These are phyloP conservation scores for Cyphellophora attinorum DNA, from an alignment of 2,329 filamentous ascomycete species.

Conservation along the genomic window DNA sequence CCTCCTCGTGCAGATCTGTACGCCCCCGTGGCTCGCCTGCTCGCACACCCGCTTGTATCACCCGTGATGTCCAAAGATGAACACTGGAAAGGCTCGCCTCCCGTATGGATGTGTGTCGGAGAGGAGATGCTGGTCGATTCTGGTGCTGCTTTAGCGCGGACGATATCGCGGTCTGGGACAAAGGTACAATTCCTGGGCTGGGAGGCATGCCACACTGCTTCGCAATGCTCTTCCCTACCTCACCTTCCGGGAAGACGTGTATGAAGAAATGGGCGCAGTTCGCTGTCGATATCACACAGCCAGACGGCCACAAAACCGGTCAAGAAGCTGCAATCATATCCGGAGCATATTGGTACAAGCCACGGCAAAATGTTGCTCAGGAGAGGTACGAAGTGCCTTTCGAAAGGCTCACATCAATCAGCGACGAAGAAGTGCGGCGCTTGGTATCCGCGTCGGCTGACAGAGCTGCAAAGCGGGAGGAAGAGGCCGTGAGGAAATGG, in stretches of 20 bases:
- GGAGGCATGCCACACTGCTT: conserved; percentile 42
- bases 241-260: conserved; percentile 41
- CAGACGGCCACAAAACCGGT: background rate
- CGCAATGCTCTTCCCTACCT: conserved; percentile 44
- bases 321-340: too few relatives aligned
- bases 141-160: conserved; percentile 28
- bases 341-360: too few relatives aligned
- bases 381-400: background rate
- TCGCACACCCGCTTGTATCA: conserved; percentile 31
- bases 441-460: background rate
- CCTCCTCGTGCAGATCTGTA: conserved; percentile 35
- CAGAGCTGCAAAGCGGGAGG: background rate
- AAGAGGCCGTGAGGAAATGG: background rate
- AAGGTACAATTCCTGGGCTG: conserved; percentile 37
- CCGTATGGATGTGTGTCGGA: conserved; percentile 30
- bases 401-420: background rate
- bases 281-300: conserved; percentile 6
- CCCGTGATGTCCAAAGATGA: conserved; percentile 26
- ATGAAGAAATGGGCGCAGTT: conserved; percentile 50
- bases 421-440: background rate
- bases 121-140: conserved; percentile 35
- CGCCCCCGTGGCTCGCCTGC: conserved; percentile 26
- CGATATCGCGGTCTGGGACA: conserved; percentile 27
- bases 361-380: background rate
- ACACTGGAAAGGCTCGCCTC: conserved; percentile 31